Evolutionary conservation across 2,329 filamentous ascomycete genomes (phyloP).

Genomic region (Metarhizium humberi): DNA sequence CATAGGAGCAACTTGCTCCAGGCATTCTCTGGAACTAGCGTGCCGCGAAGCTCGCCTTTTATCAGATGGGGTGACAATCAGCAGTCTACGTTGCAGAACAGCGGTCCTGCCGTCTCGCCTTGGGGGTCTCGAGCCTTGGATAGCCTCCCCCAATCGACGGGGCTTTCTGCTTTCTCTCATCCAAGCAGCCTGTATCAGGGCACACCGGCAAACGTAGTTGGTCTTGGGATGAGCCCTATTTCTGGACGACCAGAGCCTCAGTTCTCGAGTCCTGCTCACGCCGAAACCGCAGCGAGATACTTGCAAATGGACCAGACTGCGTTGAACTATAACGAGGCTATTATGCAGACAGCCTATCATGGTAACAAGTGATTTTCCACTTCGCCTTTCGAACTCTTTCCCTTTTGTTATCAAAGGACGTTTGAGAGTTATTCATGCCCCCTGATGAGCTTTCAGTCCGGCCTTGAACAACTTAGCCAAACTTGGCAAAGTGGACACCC

Average conservation of each 20-base stretch:
- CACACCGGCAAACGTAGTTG: constrained; percentile 26
- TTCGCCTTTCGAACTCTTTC: not conserved
- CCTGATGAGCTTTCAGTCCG: not conserved
- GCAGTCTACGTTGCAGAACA: constrained; percentile 10
- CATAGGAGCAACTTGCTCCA: constrained; percentile 27
- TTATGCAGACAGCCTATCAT: constrained; percentile 24
- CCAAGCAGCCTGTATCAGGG: constrained; percentile 41
- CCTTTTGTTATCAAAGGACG: not conserved
- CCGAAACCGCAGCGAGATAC: constrained; percentile 10
- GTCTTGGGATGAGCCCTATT: constrained; percentile 1
- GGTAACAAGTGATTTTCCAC: constrained; percentile 14
- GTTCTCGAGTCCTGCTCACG: constrained; percentile 4
- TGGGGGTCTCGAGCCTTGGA: constrained; percentile 11
- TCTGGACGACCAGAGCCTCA: constrained; percentile 10
- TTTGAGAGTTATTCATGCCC: too few species aligned
- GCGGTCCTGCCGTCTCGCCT: constrained; percentile 10
- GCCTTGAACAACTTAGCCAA: not conserved
- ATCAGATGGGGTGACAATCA: constrained; percentile 19
- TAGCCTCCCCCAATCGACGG: constrained; percentile 17
- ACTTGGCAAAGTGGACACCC: not conserved
- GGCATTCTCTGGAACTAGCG: constrained; percentile 18
- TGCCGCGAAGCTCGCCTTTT: constrained; percentile 21
- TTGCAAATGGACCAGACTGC: constrained; percentile 24
- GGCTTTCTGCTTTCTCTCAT: constrained; percentile 33
- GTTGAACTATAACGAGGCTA: constrained; percentile 25